Base-by-base conservation (phyloP, 805 yeast genomes). In the Pichia pseudocactophila region DNA sequence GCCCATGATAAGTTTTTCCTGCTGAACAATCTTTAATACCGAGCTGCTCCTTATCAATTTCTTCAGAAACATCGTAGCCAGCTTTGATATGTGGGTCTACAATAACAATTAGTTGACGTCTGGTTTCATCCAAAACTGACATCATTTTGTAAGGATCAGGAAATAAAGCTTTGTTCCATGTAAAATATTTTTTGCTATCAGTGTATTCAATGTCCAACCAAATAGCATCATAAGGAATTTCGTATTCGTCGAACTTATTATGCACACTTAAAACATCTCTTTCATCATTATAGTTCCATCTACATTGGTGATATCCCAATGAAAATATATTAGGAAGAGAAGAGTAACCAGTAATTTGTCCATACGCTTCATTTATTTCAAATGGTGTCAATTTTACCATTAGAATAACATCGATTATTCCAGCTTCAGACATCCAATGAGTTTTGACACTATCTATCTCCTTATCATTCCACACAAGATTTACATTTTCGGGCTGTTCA, bases 181-280 rank as follows among this genome's bases (percentile, higher is more conserved):
- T 88, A 61, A 92, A 92, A 60, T 86, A 92, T 63, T 86, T 82
- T 59, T 83, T 87, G 18, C 73, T 66, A 48, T 85, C 90, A 0
- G 97, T 77, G 62, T 92, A 92, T 57, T 90, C 98, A 37, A 92
- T 75, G 61, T 92, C 97, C 32, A 92, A 71, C 98, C 98, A 92
- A 40, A 92, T 82, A 12, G 82, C 78, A 59, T 92, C 98, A 57
- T 80, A 84, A 2, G 97, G 97, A 44, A 92, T 78, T 35, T 68
- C 73, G 52, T 75, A 58, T 45, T 72, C 67, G 59, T 90, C 97
- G 72, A 92, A 81, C 43, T 76, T 70, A 2, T 68, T 58, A 49
- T 74, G 73, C 12, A 92, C 82, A 7, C 70, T 76, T n/a, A 87
- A 61, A 1, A 92, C 90, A 61, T 92, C 98, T 10, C 70, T 70